These are phyloP conservation scores for Triadica sebifera DNA, from an alignment of 345 rosid genomes.

Conservation along the genomic window DNA sequence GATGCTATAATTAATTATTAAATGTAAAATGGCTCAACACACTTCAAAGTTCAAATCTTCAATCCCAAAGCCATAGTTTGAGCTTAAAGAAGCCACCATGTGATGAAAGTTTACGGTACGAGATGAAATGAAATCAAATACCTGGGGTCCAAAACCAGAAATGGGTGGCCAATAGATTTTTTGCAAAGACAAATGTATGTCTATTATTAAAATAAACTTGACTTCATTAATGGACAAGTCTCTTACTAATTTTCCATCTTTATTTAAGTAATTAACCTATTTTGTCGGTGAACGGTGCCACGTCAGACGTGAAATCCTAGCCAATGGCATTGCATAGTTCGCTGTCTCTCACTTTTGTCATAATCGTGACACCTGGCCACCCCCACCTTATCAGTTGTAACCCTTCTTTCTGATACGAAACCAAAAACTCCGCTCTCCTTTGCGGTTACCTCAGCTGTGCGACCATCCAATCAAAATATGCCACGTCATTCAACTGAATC, in stretches of 20 bases:
- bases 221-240: background rate
- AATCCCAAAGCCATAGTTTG: background rate
- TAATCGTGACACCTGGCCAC: background rate
- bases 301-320: constrained; percentile 12
- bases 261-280: background rate
- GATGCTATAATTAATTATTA: too few species aligned
- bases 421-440: background rate
- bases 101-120: background rate
- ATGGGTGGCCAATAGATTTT: constrained; percentile 4
- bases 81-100: background rate
- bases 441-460: background rate
- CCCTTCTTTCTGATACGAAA: background rate
- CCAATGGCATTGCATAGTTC: constrained; percentile 8
- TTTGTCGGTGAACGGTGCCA: constrained; percentile 20
- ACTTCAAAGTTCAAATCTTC: too few species aligned
- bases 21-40: background rate
- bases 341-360: constrained; percentile 17
- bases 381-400: background rate
- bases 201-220: too few species aligned
- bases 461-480: background rate
- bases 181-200: too few species aligned
- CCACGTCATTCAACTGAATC: background rate
- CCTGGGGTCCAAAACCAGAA: constrained; percentile 1
- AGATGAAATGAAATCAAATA: too few species aligned
- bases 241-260: too few species aligned